phyloP scores from a whole-genome alignment of 305 asterid species.

The Ilex paraguariensis region DNA sequence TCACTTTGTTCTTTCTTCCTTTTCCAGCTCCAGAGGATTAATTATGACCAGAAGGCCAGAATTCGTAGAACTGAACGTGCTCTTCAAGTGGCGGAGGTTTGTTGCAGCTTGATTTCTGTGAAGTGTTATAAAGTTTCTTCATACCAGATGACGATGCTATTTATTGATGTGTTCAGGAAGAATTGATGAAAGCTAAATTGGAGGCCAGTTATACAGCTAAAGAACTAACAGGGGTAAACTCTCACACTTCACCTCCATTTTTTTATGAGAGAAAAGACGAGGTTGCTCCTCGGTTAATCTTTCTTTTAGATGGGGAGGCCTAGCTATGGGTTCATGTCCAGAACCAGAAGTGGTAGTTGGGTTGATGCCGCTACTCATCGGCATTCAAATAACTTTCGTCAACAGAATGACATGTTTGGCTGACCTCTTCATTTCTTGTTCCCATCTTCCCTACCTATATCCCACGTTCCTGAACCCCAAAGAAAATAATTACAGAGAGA shows the following conservation, averaged over 20 bases:
- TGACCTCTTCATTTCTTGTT: neutral
- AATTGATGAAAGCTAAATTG: no score
- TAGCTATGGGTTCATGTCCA: no score
- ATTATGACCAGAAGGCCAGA: neutral
- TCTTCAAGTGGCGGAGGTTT: conserved; percentile 32
- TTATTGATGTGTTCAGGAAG: neutral
- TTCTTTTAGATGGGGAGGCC: neutral
- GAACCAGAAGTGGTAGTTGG: no score
- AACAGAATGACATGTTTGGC: no score
- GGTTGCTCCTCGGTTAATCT: neutral
- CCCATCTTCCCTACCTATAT: neutral
- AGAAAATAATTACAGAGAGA: no score
- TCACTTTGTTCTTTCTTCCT: conserved; percentile 8
- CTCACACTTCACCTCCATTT: neutral
- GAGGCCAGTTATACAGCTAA: neutral
- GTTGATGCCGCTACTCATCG: no score
- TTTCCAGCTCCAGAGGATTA: conserved; percentile 37
- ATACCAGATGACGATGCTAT: conserved; percentile 14
- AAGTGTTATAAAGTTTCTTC: conserved; percentile 1
- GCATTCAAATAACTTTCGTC: no score
- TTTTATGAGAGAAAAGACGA: neutral
- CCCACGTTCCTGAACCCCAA: no score
- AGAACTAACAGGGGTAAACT: neutral
- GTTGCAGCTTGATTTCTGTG: conserved; percentile 3
- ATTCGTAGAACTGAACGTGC: no score